Evolutionary conservation across 2,329 filamentous ascomycete species (phyloP).

Genomic region (Colletotrichum chlorophyti): DNA sequence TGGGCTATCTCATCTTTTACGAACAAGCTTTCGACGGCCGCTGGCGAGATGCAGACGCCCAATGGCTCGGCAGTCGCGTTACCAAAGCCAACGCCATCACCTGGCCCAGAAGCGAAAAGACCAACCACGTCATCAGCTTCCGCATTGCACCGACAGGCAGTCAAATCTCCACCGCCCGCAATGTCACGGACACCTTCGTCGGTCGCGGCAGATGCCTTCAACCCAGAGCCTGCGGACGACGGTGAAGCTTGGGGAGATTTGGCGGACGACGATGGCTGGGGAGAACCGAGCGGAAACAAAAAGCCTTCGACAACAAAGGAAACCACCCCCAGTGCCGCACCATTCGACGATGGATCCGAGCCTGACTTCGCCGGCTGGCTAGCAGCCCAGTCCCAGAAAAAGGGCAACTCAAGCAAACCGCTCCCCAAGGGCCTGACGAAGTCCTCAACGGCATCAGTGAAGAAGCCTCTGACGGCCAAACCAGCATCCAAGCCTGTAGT

Average conservation of each 20-base stretch:
- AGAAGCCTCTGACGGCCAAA: conserved; percentile 47
- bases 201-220: conserved; percentile 55
- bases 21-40: conserved; percentile 85
- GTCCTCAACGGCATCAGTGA: conserved; percentile 44
- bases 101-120: conserved; percentile 45
- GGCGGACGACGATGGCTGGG: conserved; percentile 59
- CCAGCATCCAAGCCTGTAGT: conserved; percentile 48
- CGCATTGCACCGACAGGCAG: conserved; percentile 64
- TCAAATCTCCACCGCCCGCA: conserved; percentile 57
- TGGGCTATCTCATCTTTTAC: conserved; percentile 99
- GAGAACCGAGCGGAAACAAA: conserved; percentile 40
- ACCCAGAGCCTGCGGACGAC: conserved; percentile 65
- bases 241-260: conserved; percentile 80
- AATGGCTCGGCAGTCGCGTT: conserved; percentile 52
- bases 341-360: conserved; percentile 84
- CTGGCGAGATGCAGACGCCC: conserved; percentile 80
- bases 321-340: conserved; percentile 45
- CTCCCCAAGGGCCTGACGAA: conserved; percentile 87
- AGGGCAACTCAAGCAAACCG: conserved; percentile 65
- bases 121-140: conserved; percentile 60
- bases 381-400: conserved; percentile 82
- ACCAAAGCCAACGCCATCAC: conserved; percentile 48
- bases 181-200: conserved; percentile 57
- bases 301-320: conserved; percentile 38
- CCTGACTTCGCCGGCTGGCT: conserved; percentile 97